Percentiles rank a stretch among this genome's conserved stretches.
Evolutionary conservation across 495 filamentous ascomycete genomes (phyloP).

Genomic region (Penicillium flavigenum): DNA sequence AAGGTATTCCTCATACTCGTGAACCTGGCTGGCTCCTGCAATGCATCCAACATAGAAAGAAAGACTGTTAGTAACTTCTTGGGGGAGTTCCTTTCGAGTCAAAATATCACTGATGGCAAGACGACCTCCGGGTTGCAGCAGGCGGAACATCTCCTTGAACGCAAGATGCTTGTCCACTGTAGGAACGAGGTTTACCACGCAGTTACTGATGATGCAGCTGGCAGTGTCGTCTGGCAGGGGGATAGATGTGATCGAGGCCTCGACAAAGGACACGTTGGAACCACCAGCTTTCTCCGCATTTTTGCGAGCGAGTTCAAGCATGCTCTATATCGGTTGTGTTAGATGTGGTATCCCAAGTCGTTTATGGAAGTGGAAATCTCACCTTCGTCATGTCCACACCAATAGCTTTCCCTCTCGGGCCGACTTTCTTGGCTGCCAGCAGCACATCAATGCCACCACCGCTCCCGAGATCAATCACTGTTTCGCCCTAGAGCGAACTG

Average conservation of each 20-base stretch:
- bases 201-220: slow-evolving; percentile 64
- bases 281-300: slow-evolving; percentile 43
- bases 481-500: slow-evolving; percentile 51
- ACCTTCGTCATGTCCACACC: slow-evolving; percentile 70
- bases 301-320: slow-evolving; percentile 51
- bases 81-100: slow-evolving; percentile 50
- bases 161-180: slow-evolving; percentile 53
- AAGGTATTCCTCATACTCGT: slow-evolving; percentile 57
- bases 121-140: slow-evolving; percentile 60
- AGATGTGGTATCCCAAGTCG: not conserved
- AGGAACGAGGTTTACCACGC: slow-evolving; percentile 66
- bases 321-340: slow-evolving; percentile 43
- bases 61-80: slow-evolving; percentile 46
- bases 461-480: slow-evolving; percentile 60
- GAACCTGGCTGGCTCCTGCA: slow-evolving; percentile 54
- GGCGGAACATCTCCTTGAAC: slow-evolving; percentile 60
- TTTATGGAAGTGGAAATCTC: not conserved
- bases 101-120: slow-evolving; percentile 68
- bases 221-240: slow-evolving; percentile 42
- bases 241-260: slow-evolving; percentile 54
- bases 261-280: slow-evolving; percentile 52
- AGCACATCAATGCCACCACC: slow-evolving; percentile 67
- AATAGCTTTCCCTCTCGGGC: slow-evolving; percentile 52
- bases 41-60: slow-evolving; percentile 62
- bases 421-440: slow-evolving; percentile 58